Base-by-base conservation (phyloP, 225 moss, liverwort and hornwort genomes). In the Asterella californica region DNA sequence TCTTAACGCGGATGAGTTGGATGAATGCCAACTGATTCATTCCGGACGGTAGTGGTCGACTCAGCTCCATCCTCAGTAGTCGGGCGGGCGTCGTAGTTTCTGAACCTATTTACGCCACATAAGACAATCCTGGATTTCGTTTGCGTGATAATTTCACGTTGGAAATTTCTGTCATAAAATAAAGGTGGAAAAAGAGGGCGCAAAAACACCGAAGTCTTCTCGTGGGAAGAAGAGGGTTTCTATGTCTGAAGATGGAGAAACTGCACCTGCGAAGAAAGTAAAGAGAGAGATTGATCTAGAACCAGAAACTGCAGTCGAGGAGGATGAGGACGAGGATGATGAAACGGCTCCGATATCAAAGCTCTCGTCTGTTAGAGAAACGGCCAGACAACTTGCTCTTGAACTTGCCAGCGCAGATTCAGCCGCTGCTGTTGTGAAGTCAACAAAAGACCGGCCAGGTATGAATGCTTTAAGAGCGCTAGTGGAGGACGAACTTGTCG, bases 211-310 rank as follows among this genome's bases (percentile, higher is more conserved):
- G 27, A 82, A 70, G 30, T 70, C 87, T 48, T 72, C 72, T 24
- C 70, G 78, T 5, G 80, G 74, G 50, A 82, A 82, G 64, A 88
- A 64, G 66, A 74, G 83, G 53, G 83, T 83, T 11, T 82, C 83
- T 25, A 76, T 82, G 45, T 70, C 85, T 42, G 74, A 84, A 72
- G 84, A 80, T 25, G 78, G 83, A 49, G 83, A 74, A 21, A 38
- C 59, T 2, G 25, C 66, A 77, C 32, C 37, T 12, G 52, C 68
- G 75, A 85, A 76, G 85, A 88, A 37, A 71, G 74, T 76, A 19
- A 85, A 76, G 82, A 84, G 57, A 70, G 70, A 75, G 25, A 34
- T 76, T 24, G 62, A 68, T 33, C 63, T 72, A 22, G 38, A 46
- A 61, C 27, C 62, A 60, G 70, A 78, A 30, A 6, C 55, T 29